Evolutionary conservation across 768 basidiomycete genomes (phyloP), one percentile per base, ranked within the genome.

Genomic region (Boletus rufocinnamomeus): DNA sequence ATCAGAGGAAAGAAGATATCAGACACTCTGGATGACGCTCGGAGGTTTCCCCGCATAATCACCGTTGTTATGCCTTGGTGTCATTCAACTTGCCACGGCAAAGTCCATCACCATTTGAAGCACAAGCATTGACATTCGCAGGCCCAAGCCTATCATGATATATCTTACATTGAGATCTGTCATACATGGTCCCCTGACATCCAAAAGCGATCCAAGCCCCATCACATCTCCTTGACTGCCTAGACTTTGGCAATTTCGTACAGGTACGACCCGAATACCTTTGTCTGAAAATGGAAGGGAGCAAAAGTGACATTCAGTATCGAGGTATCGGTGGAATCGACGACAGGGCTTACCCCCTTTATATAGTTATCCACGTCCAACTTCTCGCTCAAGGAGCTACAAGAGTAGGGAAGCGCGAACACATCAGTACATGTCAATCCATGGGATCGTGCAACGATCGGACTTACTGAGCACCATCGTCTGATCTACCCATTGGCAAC

Each of bases 391-490:
- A 45, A 45, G 44, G 44, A 45, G 25, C 44, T 45, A 17, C 25
- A 17, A 27, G 16, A 17, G 44, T 17, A 45, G 25, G 9, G 44
- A 0, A 6, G 2, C 16, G 8, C 25, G 25, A 17, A 45, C 14
- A 7, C 25, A 1, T 45, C 25, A 27, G 44, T n/a, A n/a, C n/a
- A n/a, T n/a, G n/a, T 16, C 3, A 4, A 7, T 27, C 14, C 1
- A 8, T 17, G 14, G 30, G 17, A n/a, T 19, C 27, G 27, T 11
- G 17, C 17, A 19, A 19, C 7, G 27, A 9, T 9, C 21, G 2
- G 9, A n/a, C 89, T 65, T 70, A 91, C 87, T 92, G 91, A 44
- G 92, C 90, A 64, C 93, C 95, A 65, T 97, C 94, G 69, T 97
- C 93, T 1, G 91, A 91, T 55, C 93, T 79, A 6, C 93, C 93